phyloP scores from a whole-genome alignment of 169 alveolate species.

The Perkinsus olseni region DNA sequence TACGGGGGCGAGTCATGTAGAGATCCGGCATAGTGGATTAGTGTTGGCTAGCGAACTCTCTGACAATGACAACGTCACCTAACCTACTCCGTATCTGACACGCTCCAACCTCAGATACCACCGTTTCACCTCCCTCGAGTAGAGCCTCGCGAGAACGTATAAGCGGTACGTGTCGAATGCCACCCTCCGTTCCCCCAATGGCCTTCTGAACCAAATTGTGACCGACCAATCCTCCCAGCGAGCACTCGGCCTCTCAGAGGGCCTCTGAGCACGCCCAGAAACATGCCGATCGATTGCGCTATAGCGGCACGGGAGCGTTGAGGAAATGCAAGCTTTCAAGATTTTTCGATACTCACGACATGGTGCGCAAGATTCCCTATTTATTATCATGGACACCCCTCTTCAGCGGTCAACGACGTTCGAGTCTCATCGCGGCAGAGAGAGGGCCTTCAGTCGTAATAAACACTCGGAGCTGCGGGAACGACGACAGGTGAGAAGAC shows the following conservation, averaged over 20 bases:
- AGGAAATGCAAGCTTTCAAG: neutral
- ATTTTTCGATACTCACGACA: neutral
- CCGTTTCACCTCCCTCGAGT: neutral
- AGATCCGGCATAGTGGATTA: constrained; percentile 39
- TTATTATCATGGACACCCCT: neutral
- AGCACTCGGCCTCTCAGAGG: neutral
- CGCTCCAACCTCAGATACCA: neutral
- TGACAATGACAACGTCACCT: constrained; percentile 7
- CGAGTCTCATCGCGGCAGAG: no score
- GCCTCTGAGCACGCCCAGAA: neutral
- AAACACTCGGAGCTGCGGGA: no score
- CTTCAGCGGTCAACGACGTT: neutral
- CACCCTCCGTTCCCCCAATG: neutral
- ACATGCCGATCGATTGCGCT: neutral
- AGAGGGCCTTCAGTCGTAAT: no score
- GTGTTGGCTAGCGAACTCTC: constrained; percentile 2
- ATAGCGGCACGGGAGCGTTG: neutral
- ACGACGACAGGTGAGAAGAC: no score
- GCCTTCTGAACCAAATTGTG: no score
- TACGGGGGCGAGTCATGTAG: constrained; percentile 49
- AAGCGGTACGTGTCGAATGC: no score
- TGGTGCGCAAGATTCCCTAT: neutral
- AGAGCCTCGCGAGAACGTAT: no score
- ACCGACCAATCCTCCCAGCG: no score
- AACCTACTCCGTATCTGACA: neutral